Evolutionary conservation across 2,329 filamentous ascomycete species (phyloP), one percentile per base, ranked within the genome.

Genomic region (Pseudovirgaria hyperparasitica): DNA sequence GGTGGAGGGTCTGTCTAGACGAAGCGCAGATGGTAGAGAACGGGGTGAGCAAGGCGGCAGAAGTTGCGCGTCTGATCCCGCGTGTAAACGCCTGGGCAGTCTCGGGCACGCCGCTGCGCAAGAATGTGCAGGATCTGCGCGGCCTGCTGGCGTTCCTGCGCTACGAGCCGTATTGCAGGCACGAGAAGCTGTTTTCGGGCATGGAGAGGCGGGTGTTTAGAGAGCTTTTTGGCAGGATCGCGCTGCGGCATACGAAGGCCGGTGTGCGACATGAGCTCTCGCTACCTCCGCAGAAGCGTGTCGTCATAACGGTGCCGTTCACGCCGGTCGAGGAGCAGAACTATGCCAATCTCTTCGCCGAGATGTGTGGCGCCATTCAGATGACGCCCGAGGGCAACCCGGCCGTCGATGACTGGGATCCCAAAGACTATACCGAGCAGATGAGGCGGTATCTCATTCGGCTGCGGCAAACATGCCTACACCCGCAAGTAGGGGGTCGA

Each of bases 11-110:
- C 2, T 72, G 68, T 41, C 57, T 76, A 15, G 71, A 76, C 38
- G 71, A 85, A 76, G 59, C 87, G 1, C 90, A 98, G 45, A 92
- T 93, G 79, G 75, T 96, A 22, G 87, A 96, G 48, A 87, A 72
- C 38, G 84, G 85, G 18, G 75, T 92, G 4, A 86, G 74, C 41
- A 76, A 82, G 39, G 82, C 87, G 16, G 86, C 90, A 1, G 71
- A 67, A 24, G 74, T 94, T 9, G 85, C 85, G 19, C 72, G 75
- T 21, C 60, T 78, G 15, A 77, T 98, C 34, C 85, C 87, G 23
- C 70, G 90, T 16, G 57, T 81, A 36, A 86, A 93, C 54, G 77
- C 84, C 2, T 96, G 90, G 90, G 85, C 79, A 9, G 75, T 98
- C 21, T 87, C 84, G 0, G 90, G 84, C 22, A 98, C 90, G 1